Conservation (phyloP, 2,329 filamentous ascomycete genomes). For the Colletotrichum shisoi region DNA sequence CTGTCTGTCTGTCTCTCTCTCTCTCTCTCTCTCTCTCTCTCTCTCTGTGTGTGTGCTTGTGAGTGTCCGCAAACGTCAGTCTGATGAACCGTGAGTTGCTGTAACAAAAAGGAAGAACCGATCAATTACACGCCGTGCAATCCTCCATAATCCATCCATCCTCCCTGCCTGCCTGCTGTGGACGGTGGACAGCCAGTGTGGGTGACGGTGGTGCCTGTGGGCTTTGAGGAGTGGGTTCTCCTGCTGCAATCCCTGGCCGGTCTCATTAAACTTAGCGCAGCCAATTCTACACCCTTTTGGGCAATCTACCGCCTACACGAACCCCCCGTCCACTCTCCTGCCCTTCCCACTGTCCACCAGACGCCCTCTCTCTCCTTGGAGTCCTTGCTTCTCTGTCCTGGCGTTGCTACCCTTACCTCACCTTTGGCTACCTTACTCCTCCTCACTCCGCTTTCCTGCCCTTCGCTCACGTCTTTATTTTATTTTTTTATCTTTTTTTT, state of each 20-base stretch:
- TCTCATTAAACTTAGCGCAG: conserved; percentile 55
- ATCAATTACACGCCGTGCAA: background rate
- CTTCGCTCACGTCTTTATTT: conserved; percentile 32
- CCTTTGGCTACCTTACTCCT: conserved; percentile 24
- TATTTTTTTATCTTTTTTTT: conserved; percentile 42
- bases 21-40: background rate
- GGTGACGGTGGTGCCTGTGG: conserved; percentile 19
- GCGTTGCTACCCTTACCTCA: conserved; percentile 30
- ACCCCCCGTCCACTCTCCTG: conserved; percentile 43
- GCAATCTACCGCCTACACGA: conserved; percentile 48
- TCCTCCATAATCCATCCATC: conserved; percentile 39
- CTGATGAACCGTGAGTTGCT: background rate
- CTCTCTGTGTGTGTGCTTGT: background rate
- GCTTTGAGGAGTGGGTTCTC: conserved; percentile 27
- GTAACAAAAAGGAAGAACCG: background rate
- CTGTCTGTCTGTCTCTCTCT: background rate
- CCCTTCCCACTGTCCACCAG: conserved; percentile 33
- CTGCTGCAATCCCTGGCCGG: conserved; percentile 43
- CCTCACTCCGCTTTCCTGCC: conserved; percentile 30
- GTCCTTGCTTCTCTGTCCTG: conserved; percentile 12
- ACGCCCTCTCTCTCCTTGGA: conserved; percentile 14
- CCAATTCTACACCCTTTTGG: conserved; percentile 50
- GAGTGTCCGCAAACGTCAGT: background rate
- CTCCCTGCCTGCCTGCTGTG: conserved; percentile 15
- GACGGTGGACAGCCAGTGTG: background rate